Percentiles rank a stretch among this genome's conserved stretches.
phyloP scores from a whole-genome alignment of 371 early-diverging fungal species.

The Mucor racemosus region DNA sequence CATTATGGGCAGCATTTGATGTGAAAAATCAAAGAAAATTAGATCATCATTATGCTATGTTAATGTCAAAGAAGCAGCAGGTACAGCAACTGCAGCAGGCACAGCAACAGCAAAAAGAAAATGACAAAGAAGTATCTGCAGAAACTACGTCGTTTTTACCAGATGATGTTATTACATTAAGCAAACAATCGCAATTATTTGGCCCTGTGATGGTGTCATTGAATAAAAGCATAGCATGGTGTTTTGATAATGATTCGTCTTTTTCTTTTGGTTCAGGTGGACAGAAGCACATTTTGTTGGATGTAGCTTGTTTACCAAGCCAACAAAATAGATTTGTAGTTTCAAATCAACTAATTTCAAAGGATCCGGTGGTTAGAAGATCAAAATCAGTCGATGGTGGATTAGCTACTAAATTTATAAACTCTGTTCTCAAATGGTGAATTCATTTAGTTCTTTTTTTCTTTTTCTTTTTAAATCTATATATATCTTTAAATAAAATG shows the following conservation, averaged over 20 bases:
- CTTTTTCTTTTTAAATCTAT: too few species aligned
- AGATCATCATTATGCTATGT: conserved; percentile 12
- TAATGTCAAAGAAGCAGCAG: not conserved
- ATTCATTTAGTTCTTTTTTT: not conserved
- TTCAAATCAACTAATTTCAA: conserved; percentile 8
- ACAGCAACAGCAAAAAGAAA: not conserved
- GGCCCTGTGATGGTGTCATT: conserved; percentile 12
- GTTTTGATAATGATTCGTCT: conserved; percentile 4
- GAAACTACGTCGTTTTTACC: not conserved
- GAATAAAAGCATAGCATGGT: conserved; percentile 8
- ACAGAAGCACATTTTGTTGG: not conserved
- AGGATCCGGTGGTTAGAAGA: not conserved
- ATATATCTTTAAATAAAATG: not conserved
- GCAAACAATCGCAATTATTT: conserved; percentile 10
- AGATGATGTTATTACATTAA: not conserved
- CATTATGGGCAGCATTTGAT: conserved; percentile 21
- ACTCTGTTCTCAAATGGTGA: conserved; percentile 12
- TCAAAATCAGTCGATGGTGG: conserved; percentile 21
- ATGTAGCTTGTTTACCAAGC: conserved; percentile 14
- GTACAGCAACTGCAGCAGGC: not conserved
- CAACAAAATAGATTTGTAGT: conserved; percentile 17
- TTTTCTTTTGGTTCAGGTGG: not conserved
- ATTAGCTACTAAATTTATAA: conserved; percentile 15
- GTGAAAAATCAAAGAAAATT: conserved; percentile 17
- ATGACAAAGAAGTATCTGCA: not conserved